Percentiles rank a stretch among this genome's conserved stretches.
These are phyloP conservation scores for Pseudogymnoascus sp. DNA, from an alignment of 2,329 filamentous ascomycete genomes.

Conservation along the genomic window DNA sequence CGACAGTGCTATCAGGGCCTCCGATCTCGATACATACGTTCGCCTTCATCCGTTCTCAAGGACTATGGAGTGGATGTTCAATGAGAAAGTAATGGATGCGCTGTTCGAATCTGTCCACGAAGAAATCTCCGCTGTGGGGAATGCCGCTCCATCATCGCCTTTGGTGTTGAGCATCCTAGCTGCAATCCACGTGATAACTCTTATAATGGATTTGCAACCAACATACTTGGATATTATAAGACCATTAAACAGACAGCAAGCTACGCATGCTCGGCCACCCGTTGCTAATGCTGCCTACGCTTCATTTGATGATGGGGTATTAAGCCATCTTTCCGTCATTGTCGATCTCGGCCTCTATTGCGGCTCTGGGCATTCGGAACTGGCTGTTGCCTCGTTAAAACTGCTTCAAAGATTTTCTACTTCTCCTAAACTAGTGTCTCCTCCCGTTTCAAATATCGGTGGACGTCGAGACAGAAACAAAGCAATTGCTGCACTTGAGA, in stretches of 20 bases:
- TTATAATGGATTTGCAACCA: slow-evolving; percentile 77
- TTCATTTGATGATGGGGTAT: slow-evolving; percentile 87
- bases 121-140: slow-evolving; percentile 62
- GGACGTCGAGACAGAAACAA: slow-evolving; percentile 65
- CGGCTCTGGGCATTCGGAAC: slow-evolving; percentile 69
- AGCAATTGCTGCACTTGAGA: slow-evolving; percentile 80
- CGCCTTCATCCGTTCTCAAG: slow-evolving; percentile 85
- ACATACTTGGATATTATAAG: slow-evolving; percentile 87
- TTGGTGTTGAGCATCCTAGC: slow-evolving; percentile 70
- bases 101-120: slow-evolving; percentile 75
- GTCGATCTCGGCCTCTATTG: slow-evolving; percentile 82
- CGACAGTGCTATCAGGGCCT: slow-evolving; percentile 65
- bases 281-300: slow-evolving; percentile 70
- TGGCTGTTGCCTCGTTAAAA: slow-evolving; percentile 73
- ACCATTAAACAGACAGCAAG: slow-evolving; percentile 63
- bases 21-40: slow-evolving; percentile 71
- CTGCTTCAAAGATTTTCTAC: slow-evolving; percentile 80
- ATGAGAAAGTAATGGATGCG: slow-evolving; percentile 74
- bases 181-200: slow-evolving; percentile 75
- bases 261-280: slow-evolving; percentile 47
- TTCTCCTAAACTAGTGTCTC: slow-evolving; percentile 65
- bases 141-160: slow-evolving; percentile 68
- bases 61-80: slow-evolving; percentile 98
- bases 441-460: slow-evolving; percentile 52
- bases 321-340: slow-evolving; percentile 71